Evolutionary conservation across 805 yeast genomes (phyloP), one percentile per base, ranked within the genome.

Genomic region (Metschnikowia lochheadii): DNA sequence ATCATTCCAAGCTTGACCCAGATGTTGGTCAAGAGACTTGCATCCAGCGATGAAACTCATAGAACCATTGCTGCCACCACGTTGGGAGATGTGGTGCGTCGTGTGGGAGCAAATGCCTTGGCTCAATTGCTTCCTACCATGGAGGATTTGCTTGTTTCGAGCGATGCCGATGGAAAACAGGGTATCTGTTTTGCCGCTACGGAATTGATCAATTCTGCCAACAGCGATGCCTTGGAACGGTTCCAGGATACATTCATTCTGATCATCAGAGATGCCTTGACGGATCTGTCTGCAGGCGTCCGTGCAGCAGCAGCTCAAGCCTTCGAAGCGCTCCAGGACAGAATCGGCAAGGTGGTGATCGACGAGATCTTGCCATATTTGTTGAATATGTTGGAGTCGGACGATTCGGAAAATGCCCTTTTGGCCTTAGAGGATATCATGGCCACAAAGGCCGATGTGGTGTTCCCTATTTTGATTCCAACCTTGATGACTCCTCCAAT

Each of bases 171-270:
- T 64, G 85, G 96, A 35, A 88, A 87, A 64, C 96, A 91, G 73
- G 99, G 99, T 75, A 89, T 94, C 46, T 94, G 99, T 75, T 83
- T 92, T 65, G 99, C 99, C 7, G 75, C 90, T 44, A 80, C 83
- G 40, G 98, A 91, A 65, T 81, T 94, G 54, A 83, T 91, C 55
- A 84, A 82, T 56, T 87, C 96, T 0, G 80, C 95, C 3, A 73
- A 81, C 8, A 65, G 72, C 3, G 87, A 82, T 14, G 79, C 82
- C 6, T 75, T 92, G 52, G 71, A 63, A 26, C 82, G 80, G 55
- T 85, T 82, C 69, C 89, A 89, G 69, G 80, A 75, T 4, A 73
- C 76, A 1, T 82, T 94, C 61, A 85, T 92, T 56, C 75, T 74
- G 26, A 87, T 92, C 57, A 83, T 92, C 42, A 82, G 92, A 52